Percentiles rank a stretch among this genome's conserved stretches.
Evolutionary conservation across 164 flowering plant genomes (phyloP).

Genomic region (Annona cherimola): DNA sequence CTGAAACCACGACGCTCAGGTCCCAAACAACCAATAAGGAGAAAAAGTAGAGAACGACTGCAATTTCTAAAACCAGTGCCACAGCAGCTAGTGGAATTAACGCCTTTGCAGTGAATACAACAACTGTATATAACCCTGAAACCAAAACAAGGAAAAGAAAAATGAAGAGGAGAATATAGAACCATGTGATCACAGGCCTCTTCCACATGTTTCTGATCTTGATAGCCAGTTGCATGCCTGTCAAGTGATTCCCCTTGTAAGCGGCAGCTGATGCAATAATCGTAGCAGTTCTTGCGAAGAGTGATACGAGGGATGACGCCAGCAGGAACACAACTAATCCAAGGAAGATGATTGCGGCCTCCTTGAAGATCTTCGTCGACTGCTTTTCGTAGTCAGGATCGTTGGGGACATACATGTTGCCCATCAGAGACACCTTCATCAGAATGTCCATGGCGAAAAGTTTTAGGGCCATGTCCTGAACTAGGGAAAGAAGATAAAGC

Average conservation of each 20-base stretch:
- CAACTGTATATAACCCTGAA: neutral
- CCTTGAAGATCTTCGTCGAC: slow-evolving; percentile 4
- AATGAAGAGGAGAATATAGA: slow-evolving; percentile 3
- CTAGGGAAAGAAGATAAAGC: slow-evolving; percentile 2
- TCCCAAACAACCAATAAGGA: slow-evolving; percentile 16
- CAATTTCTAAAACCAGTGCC: neutral
- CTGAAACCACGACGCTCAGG: slow-evolving; percentile 26
- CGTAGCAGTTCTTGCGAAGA: slow-evolving; percentile 5
- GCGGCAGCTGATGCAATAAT: slow-evolving; percentile 21
- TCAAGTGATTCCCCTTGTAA: slow-evolving; percentile 3
- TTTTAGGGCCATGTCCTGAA: neutral
- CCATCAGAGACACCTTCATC: slow-evolving; percentile 6
- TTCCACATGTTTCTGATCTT: slow-evolving; percentile 13
- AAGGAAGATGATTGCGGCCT: neutral
- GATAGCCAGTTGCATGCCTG: slow-evolving; percentile 13
- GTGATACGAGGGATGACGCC: neutral
- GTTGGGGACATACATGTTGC: neutral
- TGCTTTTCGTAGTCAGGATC: neutral
- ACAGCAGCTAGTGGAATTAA: neutral
- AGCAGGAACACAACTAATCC: neutral
- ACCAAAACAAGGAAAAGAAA: neutral
- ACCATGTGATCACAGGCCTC: slow-evolving; percentile 16
- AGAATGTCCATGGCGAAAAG: neutral
- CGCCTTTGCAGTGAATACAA: neutral
- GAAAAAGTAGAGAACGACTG: neutral